Percentiles rank a stretch among this genome's conserved stretches.
Evolutionary conservation across 805 yeast species (phyloP).

Genomic region (Tanozyma kutaoensis): DNA sequence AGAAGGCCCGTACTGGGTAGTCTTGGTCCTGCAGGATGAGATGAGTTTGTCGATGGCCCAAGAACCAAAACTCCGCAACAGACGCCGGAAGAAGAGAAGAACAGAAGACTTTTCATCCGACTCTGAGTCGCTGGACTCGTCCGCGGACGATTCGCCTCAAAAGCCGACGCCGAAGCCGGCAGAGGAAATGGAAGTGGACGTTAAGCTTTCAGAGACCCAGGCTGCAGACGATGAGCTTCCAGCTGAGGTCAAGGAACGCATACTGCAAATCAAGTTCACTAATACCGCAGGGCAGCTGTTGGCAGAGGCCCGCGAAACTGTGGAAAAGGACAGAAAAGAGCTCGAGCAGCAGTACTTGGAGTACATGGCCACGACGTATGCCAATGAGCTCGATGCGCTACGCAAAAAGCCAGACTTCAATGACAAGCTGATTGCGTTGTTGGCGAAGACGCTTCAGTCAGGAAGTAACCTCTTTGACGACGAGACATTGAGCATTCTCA

Average conservation of each 20-base stretch:
- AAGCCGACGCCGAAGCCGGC: conserved; percentile 1
- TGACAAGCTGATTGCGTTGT: conserved; percentile 37
- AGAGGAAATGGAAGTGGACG: conserved; percentile 10
- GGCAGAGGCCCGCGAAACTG: conserved; percentile 8
- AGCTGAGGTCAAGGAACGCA: conserved; percentile 7
- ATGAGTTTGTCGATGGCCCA: too few relatives aligned
- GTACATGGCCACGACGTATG: conserved; percentile 43
- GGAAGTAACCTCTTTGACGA: conserved; percentile 48
- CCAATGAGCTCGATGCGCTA: conserved; percentile 46
- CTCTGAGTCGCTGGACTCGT: conserved; percentile 26
- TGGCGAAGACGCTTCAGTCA: conserved; percentile 46
- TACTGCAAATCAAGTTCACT: conserved; percentile 1
- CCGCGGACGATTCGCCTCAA: conserved; percentile 2
- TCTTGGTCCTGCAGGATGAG: too few relatives aligned
- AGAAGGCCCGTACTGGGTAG: too few relatives aligned
- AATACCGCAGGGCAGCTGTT: conserved; percentile 1
- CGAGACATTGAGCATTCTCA: conserved; percentile 29
- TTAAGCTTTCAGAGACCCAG: conserved; percentile 18
- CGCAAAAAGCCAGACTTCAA: conserved; percentile 53
- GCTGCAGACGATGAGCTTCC: conserved; percentile 5
- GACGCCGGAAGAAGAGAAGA: conserved; percentile 72
- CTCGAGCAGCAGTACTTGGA: conserved; percentile 38
- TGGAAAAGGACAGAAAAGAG: conserved; percentile 17
- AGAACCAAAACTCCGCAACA: too few relatives aligned
- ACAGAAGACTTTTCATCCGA: conserved; percentile 58